Base-by-base conservation (phyloP, 768 basidiomycete genomes). In the Boletus rubescentipes region DNA sequence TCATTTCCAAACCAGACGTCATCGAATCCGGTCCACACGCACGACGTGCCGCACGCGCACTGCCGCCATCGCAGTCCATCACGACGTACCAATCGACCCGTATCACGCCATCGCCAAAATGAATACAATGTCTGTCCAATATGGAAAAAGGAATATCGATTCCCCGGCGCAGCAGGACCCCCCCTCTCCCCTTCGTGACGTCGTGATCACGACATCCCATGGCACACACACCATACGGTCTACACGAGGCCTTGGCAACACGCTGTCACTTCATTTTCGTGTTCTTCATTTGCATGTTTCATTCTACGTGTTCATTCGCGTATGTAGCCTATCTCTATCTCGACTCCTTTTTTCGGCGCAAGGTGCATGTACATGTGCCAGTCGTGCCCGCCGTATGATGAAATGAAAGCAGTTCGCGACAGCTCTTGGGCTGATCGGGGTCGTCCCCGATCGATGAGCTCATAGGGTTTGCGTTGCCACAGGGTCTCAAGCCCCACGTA, bases 201-300 rank as follows among this genome's bases (percentile, higher is more conserved):
- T 46, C 16, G 26, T 26, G 26, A 26, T 26, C 26, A 26, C 26
- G 4, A 26, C 26, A 26, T 26, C 26, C 26, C 26, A 26, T 6
- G 26, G 26, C 26, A 26, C 26, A 26, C 26, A 26, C 26, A 41
- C 18, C 40, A 26, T 41, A 41, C 40, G 14, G 9, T 5, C 45
- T 34, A 61, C 60, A 61, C 59, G 60, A 61, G 60, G 59, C 59
- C 23, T n/a, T n/a, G n/a, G n/a, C 15, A 46, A 46, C 44, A 57
- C 45, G 57, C 49, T 44, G 48, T 58, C 36, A 3, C 3, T 26
- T 6, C 26, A 26, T 26, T n/a, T n/a, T n/a, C n/a, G n/a, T n/a
- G n/a, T n/a, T 26, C 26, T 26, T 26, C 26, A 26, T 26, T 26
- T 26, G n/a, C 26, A 6, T 26, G 4, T 6, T 26, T 26, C 26